Evolutionary conservation across 2,329 filamentous ascomycete species (phyloP), one percentile per base, ranked within the genome.

Genomic region (Bipolaris zeicola): DNA sequence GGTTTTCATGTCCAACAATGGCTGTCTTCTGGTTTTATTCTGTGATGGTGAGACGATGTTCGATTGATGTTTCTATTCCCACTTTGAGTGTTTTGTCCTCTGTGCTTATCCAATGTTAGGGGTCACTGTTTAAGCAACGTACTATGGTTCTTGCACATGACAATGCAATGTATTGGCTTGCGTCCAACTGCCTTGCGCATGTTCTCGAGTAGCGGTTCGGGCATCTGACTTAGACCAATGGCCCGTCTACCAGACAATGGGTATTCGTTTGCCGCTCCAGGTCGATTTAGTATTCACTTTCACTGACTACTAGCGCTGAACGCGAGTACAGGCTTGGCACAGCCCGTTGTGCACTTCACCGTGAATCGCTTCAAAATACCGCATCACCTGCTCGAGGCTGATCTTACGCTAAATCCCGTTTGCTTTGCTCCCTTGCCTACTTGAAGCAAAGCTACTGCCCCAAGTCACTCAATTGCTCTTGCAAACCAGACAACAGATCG

Each of bases 1-100:
- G 57, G 69, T 72, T 57, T 67, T 66, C 58, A 67, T 71, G 71
- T 68, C 68, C 66, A 65, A 66, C 14, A 39, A 31, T 18, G 22
- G 36, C 37, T 45, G 26, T 20, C 14, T 31, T 47, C 37, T 36
- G 24, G 34, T 43, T 26, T 41, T 6, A 31, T n/a, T 57, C 16
- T 20, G 50, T 54, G 55, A 50, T 33, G 33, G 33, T 50, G 44
- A 44, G 28, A 38, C 36, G 6, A 20, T 37, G 24, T 37, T 10
- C 16, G 5, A 28, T 36, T 4, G 24, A 22, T 34, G 18, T 31
- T 13, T 42, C 10, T n/a, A 11, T 11, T 20, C 26, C 16, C 6
- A 31, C 10, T 31, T 26, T 16, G 34, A 22, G 39, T 14, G 31
- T 34, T 26, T 26, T 28, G 26, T 22, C 31, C 20, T n/a, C 20